Conservation (phyloP, 257 asterid genomes). For the Mentha longifolia region DNA sequence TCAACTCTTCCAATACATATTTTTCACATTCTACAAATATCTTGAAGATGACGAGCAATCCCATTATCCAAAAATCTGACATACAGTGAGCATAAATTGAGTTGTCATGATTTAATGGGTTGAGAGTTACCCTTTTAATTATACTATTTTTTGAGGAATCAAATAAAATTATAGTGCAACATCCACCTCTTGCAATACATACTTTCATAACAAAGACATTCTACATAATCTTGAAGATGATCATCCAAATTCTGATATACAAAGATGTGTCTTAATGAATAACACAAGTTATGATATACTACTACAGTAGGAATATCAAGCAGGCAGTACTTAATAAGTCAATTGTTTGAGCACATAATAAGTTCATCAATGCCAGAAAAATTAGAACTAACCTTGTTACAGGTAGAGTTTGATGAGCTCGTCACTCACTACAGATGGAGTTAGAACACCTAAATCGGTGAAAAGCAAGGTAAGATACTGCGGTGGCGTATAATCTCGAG, state of each 20-base stretch:
- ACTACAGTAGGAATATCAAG: neutral
- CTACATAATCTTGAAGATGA: no score
- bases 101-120: no score
- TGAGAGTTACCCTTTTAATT: no score
- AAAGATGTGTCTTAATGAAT: neutral
- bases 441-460: slow-evolving; percentile 75
- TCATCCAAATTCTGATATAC: no score
- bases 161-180: no score
- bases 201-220: no score
- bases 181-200: no score
- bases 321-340: neutral
- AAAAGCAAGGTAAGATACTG: slow-evolving; percentile 75
- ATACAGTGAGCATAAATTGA: no score
- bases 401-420: slow-evolving; percentile 79
- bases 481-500: slow-evolving; percentile 84
- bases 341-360: neutral
- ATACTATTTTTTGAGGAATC: no score
- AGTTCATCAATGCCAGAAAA: slow-evolving; percentile 1
- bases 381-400: slow-evolving; percentile 25
- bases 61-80: neutral
- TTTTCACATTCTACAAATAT: slow-evolving; percentile 28
- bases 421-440: slow-evolving; percentile 83
- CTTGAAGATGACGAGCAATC: neutral
- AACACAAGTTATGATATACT: slow-evolving; percentile 1
- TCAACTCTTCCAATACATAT: neutral